Evolutionary conservation across 2,329 filamentous ascomycete genomes (phyloP).

Genomic region (Apiospora arundinis): DNA sequence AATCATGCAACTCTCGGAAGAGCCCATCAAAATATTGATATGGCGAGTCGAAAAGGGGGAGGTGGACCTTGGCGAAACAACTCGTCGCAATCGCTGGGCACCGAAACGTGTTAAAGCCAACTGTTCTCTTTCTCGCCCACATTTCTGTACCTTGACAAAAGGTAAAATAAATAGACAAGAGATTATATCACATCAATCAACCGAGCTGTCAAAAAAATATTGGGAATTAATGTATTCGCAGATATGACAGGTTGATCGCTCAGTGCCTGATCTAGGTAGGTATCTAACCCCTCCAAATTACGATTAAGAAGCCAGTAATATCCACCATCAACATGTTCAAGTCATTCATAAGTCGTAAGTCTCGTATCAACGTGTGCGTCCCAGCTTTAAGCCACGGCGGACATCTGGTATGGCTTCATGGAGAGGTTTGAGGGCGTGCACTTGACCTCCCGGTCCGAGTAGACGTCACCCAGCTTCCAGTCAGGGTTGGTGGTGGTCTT

Average conservation of each 20-base stretch:
- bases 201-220: no score
- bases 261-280: neutral
- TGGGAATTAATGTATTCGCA: neutral
- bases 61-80: neutral
- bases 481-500: conserved; percentile 44
- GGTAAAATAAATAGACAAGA: no score
- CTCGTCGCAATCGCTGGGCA: no score
- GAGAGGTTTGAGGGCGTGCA: conserved; percentile 41
- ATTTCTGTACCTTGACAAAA: no score
- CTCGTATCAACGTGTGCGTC: conserved; percentile 28
- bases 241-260: neutral
- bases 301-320: conserved; percentile 33
- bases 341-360: conserved; percentile 6
- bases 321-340: conserved; percentile 31
- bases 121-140: no score
- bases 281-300: neutral
- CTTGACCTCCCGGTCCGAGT: conserved; percentile 42
- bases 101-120: no score
- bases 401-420: conserved; percentile 42
- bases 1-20: neutral
- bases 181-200: no score
- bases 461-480: conserved; percentile 48
- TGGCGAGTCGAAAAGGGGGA: no score
- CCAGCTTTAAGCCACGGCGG: conserved; percentile 42
- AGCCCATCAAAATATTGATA: neutral